Conservation (phyloP, 1,284 basidiomycete species). For the Exsudoporus floridanus region DNA sequence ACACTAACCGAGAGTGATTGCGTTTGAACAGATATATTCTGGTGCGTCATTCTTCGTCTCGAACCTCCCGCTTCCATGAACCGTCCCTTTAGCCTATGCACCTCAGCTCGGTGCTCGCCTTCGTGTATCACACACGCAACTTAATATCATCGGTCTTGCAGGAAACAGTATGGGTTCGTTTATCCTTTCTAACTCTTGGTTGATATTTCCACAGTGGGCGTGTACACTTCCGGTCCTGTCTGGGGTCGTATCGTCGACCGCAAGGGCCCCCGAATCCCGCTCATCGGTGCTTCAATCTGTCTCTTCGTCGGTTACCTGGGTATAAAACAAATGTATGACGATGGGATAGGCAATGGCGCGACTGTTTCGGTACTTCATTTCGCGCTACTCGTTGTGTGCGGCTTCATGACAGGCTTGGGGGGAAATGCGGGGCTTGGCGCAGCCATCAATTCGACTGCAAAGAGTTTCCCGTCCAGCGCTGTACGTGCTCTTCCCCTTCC, state of each 20-base stretch:
- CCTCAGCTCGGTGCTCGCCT: constrained; percentile 74
- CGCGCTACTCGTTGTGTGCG: constrained; percentile 45
- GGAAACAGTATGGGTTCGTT: constrained; percentile 51
- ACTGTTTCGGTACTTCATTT: constrained; percentile 36
- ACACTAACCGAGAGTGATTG: constrained; percentile 1
- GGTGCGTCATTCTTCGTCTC: constrained; percentile 19
- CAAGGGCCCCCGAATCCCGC: constrained; percentile 56
- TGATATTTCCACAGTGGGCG: constrained; percentile 48
- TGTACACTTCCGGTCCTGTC: constrained; percentile 59
- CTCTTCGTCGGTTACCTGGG: constrained; percentile 66
- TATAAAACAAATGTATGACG: constrained; percentile 61
- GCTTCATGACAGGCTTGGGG: constrained; percentile 61
- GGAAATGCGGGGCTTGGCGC: constrained; percentile 58
- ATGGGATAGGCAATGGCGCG: constrained; percentile 37
- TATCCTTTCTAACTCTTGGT: constrained; percentile 1
- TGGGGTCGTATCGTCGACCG: constrained; percentile 71
- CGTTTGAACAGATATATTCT: constrained; percentile 30
- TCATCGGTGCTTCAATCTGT: constrained; percentile 48
- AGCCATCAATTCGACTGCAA: constrained; percentile 64
- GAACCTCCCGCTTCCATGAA: background rate
- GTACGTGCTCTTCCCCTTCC: constrained; percentile 36
- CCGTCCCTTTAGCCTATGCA: constrained; percentile 59
- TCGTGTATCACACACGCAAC: constrained; percentile 69
- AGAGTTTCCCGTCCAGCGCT: constrained; percentile 54
- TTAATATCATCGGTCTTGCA: constrained; percentile 71